These are phyloP conservation scores for Blastobotrys raffinosifermentans DNA, from an alignment of 1,139 yeast genomes.

Conservation along the genomic window DNA sequence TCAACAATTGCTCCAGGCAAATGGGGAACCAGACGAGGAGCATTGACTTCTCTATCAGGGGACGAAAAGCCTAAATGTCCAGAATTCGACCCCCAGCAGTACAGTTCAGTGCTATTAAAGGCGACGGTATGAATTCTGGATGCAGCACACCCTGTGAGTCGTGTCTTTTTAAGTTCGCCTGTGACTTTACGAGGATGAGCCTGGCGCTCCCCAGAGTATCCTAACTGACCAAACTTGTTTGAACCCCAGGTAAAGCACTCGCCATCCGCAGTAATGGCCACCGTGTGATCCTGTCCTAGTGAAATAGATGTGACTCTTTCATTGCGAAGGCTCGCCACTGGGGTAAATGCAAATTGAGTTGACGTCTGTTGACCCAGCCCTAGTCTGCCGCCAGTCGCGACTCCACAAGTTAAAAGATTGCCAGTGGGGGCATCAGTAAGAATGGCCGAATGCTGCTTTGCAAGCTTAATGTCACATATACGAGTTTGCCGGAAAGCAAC, in stretches of 20 bases:
- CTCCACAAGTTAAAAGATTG: slow-evolving; percentile 56
- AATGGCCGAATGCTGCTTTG: slow-evolving; percentile 63
- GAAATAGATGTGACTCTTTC: slow-evolving; percentile 41
- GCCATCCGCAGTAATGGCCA: slow-evolving; percentile 48
- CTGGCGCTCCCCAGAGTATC: slow-evolving; percentile 44
- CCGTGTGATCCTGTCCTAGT: slow-evolving; percentile 61
- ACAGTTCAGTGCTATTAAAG: slow-evolving; percentile 47
- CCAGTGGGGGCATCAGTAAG: slow-evolving; percentile 46
- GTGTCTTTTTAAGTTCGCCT: slow-evolving; percentile 41
- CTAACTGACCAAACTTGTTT: slow-evolving; percentile 61
- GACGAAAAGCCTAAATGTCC: slow-evolving; percentile 75
- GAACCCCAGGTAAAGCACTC: slow-evolving; percentile 74
- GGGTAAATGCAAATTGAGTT: slow-evolving; percentile 34
- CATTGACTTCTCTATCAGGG: slow-evolving; percentile 11
- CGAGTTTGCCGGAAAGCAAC: slow-evolving; percentile 29
- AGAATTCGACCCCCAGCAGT: slow-evolving; percentile 74
- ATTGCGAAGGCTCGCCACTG: slow-evolving; percentile 34
- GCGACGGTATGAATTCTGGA: slow-evolving; percentile 71
- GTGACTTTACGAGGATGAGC: slow-evolving; percentile 45
- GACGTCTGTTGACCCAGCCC: slow-evolving; percentile 45
- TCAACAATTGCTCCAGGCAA: slow-evolving; percentile 38
- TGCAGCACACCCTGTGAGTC: slow-evolving; percentile 52
- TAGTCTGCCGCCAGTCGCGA: slow-evolving; percentile 64
- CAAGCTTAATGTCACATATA: slow-evolving; percentile 43
- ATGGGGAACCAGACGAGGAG: slow-evolving; percentile 6